Percentiles rank a stretch among this genome's conserved stretches.
phyloP scores from a whole-genome alignment of 169 alveolate genomes.

The Eimeria mitis region DNA sequence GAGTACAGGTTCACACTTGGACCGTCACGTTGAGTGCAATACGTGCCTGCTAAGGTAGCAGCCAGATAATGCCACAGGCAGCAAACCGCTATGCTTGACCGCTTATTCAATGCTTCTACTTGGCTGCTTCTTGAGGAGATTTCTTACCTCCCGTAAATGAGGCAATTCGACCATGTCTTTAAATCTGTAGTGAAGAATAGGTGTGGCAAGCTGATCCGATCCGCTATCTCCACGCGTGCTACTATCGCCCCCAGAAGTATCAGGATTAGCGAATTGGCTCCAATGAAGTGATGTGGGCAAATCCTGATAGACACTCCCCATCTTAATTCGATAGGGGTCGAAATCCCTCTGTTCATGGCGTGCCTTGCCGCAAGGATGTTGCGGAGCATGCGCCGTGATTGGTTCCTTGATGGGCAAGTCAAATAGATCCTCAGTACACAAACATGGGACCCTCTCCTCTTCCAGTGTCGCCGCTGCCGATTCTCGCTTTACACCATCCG shows the following conservation, averaged over 20 bases:
- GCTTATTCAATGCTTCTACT: neutral
- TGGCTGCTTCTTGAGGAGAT: neutral
- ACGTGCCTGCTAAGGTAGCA: neutral
- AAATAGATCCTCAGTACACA: conserved; percentile 50
- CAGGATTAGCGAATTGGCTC: neutral
- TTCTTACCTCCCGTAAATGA: conserved; percentile 61
- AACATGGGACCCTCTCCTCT: conserved; percentile 10
- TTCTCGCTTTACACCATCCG: neutral
- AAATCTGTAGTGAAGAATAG: conserved; percentile 46
- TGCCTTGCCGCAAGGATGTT: neutral
- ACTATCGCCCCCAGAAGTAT: neutral
- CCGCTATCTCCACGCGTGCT: conserved; percentile 46
- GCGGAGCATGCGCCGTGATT: neutral
- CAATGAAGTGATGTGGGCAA: neutral
- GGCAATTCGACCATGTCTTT: conserved; percentile 69
- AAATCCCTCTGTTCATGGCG: neutral
- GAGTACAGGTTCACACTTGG: neutral
- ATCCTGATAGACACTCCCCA: neutral
- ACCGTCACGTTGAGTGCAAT: neutral
- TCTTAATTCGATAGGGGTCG: neutral
- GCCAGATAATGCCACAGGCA: neutral
- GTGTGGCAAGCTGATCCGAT: neutral
- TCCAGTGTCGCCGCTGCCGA: neutral
- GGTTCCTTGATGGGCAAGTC: conserved; percentile 15
- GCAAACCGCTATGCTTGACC: neutral